phyloP scores from a whole-genome alignment of 345 rosid species.

The Euclidium syriacum region DNA sequence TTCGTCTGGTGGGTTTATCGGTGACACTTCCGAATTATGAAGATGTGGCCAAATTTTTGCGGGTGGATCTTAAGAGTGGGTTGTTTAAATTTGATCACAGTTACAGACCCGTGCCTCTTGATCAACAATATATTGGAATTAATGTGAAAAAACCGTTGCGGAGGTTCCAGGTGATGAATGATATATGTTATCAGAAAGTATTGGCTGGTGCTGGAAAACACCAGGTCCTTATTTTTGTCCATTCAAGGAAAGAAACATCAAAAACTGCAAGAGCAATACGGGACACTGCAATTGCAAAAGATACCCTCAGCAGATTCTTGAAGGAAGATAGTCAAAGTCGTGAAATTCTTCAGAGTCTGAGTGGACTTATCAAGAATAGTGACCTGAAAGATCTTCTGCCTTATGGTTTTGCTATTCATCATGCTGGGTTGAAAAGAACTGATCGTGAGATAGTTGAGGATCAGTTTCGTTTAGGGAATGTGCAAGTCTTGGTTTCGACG shows the following conservation, averaged over 20 bases:
- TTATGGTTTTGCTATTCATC: constrained; percentile 91
- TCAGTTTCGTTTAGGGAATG: constrained; percentile 58
- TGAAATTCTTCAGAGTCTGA: constrained; percentile 62
- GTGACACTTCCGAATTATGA: constrained; percentile 86
- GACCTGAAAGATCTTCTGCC: constrained; percentile 82
- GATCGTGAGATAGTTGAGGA: constrained; percentile 83
- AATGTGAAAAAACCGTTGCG: constrained; percentile 70
- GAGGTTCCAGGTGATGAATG: constrained; percentile 93
- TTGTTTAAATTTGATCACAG: constrained; percentile 79
- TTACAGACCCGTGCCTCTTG: constrained; percentile 85
- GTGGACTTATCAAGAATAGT: constrained; percentile 56
- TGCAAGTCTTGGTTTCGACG: constrained; percentile 80
- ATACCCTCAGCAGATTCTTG: constrained; percentile 72
- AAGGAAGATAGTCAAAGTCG: constrained; percentile 72
- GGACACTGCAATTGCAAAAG: constrained; percentile 74
- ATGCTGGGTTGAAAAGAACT: constrained; percentile 79
- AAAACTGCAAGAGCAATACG: constrained; percentile 77
- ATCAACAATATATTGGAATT: constrained; percentile 82
- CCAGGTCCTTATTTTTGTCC: constrained; percentile 90
- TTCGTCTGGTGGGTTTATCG: constrained; percentile 80
- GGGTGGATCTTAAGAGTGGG: constrained; percentile 55
- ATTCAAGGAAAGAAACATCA: constrained; percentile 86
- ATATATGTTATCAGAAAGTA: constrained; percentile 79
- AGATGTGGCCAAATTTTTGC: constrained; percentile 76
- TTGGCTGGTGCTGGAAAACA: constrained; percentile 82